Base-by-base conservation (phyloP, 257 asterid species). In the Scutellaria baicalensis region DNA sequence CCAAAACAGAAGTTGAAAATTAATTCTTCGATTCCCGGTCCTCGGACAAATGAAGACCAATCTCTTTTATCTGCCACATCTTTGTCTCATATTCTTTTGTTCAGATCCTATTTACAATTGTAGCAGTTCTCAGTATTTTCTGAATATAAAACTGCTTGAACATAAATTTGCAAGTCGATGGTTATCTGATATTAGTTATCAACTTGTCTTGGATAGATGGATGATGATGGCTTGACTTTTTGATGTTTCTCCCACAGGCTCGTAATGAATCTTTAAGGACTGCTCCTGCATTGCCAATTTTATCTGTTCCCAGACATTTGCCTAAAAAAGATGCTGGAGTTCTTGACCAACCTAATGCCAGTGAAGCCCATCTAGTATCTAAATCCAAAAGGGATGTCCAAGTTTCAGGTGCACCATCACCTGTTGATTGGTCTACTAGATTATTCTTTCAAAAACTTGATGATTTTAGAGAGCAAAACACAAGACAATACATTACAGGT, bases 251-350 rank as follows among this genome's bases (percentile, higher is more conserved):
- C 20, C 51, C 59, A 47, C 87, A 91, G 97, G 89, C 83, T 54
- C 84, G 87, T 10, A 78, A 75, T 44, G 89, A 87, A 21, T 74
- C 90, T 71, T 39, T 70, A 48, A 80, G 82, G 79, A 71, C 79
- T 18, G 77, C 74, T 14, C 74, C 91, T 50, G 63, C 83, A 51
- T 39, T 72, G 65, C 85, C 90, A 70, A 56, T 69, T 75, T 84
- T 89, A 42, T 70, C 96, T 39, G 42, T 79, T 48, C 82, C 87
- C 39, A 85, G 95, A 83, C n/a, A n/a, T n/a, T n/a, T n/a, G n/a
- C n/a, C n/a, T n/a, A n/a, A n/a, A n/a, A n/a, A n/a, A n/a, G n/a
- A n/a, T n/a, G n/a, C n/a, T n/a, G n/a, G n/a, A n/a, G n/a, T n/a
- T n/a, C n/a, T n/a, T n/a, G n/a, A n/a, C n/a, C n/a, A n/a, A n/a